Evolutionary conservation across 2,329 filamentous ascomycete species (phyloP).

Genomic region (Paraphoma chrysanthemicola): DNA sequence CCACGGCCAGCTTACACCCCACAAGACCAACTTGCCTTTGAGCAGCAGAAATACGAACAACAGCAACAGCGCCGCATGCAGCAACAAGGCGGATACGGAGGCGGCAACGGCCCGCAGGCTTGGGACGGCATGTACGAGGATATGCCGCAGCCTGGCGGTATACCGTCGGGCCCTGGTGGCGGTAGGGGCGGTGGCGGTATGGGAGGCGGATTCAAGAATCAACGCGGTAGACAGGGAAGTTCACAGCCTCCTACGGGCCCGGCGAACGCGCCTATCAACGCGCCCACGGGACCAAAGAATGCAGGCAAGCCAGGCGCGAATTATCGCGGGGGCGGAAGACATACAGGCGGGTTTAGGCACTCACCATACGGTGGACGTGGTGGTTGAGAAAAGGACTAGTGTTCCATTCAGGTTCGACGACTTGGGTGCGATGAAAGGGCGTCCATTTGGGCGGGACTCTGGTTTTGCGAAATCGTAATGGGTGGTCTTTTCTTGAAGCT

Average conservation of each 20-base stretch:
- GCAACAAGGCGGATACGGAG: slow-evolving; percentile 54
- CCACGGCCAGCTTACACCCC: slow-evolving; percentile 66
- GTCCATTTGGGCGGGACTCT: too few species aligned
- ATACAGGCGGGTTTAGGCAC: slow-evolving; percentile 33
- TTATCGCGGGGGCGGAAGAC: slow-evolving; percentile 81
- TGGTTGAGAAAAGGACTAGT: background rate
- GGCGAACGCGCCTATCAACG: slow-evolving; percentile 70
- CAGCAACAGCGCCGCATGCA: slow-evolving; percentile 66
- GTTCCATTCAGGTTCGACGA: too few species aligned
- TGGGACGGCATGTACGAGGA: slow-evolving; percentile 99
- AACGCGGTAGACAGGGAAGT: slow-evolving; percentile 32
- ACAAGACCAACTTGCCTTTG: slow-evolving; percentile 76
- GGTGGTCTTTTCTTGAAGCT: background rate
- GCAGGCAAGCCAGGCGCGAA: slow-evolving; percentile 89
- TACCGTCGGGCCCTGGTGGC: slow-evolving; percentile 48
- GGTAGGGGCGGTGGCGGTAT: slow-evolving; percentile 35
- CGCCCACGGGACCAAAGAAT: slow-evolving; percentile 95
- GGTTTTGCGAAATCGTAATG: background rate
- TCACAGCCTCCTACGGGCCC: slow-evolving; percentile 50
- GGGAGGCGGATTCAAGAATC: background rate
- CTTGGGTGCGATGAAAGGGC: background rate
- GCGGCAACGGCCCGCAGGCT: slow-evolving; percentile 73
- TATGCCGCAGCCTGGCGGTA: slow-evolving; percentile 77
- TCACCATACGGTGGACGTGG: slow-evolving; percentile 41
- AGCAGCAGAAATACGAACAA: slow-evolving; percentile 80